Evolutionary conservation across 1,284 basidiomycete species (phyloP), one percentile per base, ranked within the genome.

Genomic region (Ceratobasidium sp.): DNA sequence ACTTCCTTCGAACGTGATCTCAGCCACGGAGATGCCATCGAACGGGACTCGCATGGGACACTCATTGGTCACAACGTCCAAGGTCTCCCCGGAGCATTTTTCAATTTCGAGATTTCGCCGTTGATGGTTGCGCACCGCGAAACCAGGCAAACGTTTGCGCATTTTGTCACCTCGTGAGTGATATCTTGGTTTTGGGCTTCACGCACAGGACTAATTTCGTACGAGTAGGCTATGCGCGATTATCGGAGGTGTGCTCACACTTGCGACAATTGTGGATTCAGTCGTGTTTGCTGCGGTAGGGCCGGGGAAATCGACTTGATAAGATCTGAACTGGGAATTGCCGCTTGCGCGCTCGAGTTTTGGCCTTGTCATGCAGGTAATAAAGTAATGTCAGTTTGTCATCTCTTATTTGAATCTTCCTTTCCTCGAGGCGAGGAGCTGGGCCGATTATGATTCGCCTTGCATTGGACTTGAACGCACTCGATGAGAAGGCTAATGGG

Each of bases 21-120:
- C 54, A 83, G 82, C 4, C 84, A 86, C 79, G 91, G 90, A 76
- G 83, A 83, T 76, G 80, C 80, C 0, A 83, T 83, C 1, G 81
- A 80, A n/a, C 88, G 91, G 79, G 90, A 91, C 70, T 85, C 87
- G 15, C 89, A 92, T 76, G 94, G 95, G 25, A 88, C 94, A 40
- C 90, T 91, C 79, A 88, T 96, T 34, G 91, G 91, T 76, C 97
- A 99, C 82, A 92, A 93, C 73, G 88, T 90, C 76, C 86, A 86
- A 57, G 97, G 97, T 51, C 85, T 94, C 61, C 95, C 95, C 75
- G 93, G 80, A 32, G 91, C 92, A 22, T 98, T 96, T 87, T 93
- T 98, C 90, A 98, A 97, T 86, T 97, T 93, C 83, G 98, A 99
- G 83, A 99, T 99, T 82, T 97, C 95, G n/a, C 97, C 96, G 1